phyloP scores from a whole-genome alignment of 805 yeast genomes.

The Candida incommunis region DNA sequence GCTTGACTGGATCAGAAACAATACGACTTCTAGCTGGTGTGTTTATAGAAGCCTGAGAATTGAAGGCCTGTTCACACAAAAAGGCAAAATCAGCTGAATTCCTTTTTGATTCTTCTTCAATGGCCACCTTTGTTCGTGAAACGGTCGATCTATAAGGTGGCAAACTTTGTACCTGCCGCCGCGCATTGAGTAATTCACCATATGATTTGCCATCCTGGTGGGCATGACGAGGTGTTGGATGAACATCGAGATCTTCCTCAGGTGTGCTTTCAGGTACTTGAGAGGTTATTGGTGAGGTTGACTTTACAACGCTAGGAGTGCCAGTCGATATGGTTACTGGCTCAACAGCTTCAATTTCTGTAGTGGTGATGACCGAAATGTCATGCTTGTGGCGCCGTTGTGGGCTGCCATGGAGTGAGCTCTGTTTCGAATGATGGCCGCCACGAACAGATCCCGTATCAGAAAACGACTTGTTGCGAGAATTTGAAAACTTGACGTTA shows the following conservation, averaged over 20 bases:
- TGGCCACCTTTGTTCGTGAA: neutral
- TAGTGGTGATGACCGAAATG: neutral
- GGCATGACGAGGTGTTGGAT: neutral
- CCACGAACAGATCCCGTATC: neutral
- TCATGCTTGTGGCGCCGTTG: neutral
- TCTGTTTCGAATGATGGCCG: neutral
- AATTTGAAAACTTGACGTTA: conserved; percentile 7
- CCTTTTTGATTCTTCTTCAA: neutral
- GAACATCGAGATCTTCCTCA: neutral
- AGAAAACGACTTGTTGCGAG: conserved; percentile 1
- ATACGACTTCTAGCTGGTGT: neutral
- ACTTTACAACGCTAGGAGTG: neutral
- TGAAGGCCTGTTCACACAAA: conserved; percentile 20
- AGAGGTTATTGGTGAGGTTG: neutral
- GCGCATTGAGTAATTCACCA: neutral
- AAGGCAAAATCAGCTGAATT: conserved; percentile 16
- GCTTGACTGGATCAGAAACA: neutral
- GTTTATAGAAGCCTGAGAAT: conserved; percentile 3
- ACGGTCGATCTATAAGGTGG: neutral
- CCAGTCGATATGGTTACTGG: neutral
- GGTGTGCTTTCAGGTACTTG: neutral
- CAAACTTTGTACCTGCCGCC: conserved; percentile 1
- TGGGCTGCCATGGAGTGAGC: conserved; percentile 1
- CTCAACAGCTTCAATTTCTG: neutral
- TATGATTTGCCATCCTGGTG: neutral